Evolutionary conservation across 306 rosid species (phyloP).

Genomic region (Cicer judaicum): DNA sequence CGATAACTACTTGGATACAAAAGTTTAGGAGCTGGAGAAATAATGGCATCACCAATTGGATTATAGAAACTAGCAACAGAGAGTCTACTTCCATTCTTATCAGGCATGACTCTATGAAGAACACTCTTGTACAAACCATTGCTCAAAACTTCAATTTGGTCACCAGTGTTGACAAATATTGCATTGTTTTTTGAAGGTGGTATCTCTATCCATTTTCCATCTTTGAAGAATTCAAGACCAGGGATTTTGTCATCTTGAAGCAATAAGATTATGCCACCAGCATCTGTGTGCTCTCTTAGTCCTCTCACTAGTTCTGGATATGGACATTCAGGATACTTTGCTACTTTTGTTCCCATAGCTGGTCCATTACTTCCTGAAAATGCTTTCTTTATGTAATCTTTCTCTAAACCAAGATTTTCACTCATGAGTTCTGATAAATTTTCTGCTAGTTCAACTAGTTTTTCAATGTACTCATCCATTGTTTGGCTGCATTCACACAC

Average conservation of each 20-base stretch:
- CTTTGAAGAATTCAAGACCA: slow-evolving; percentile 69
- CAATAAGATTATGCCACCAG: slow-evolving; percentile 88
- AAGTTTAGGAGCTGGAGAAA: slow-evolving; percentile 70
- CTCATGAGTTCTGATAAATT: slow-evolving; percentile 72
- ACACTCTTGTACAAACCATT: slow-evolving; percentile 68
- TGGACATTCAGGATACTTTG: slow-evolving; percentile 74
- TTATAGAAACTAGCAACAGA: slow-evolving; percentile 88
- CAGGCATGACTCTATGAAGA: slow-evolving; percentile 76
- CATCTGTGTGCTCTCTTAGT: slow-evolving; percentile 90
- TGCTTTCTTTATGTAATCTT: slow-evolving; percentile 55
- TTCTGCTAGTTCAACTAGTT: slow-evolving; percentile 68
- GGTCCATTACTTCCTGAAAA: slow-evolving; percentile 69
- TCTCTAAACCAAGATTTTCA: slow-evolving; percentile 76
- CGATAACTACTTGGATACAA: slow-evolving; percentile 61
- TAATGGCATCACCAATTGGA: slow-evolving; percentile 66
- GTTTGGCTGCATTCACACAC: slow-evolving; percentile 60
- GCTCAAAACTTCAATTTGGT: slow-evolving; percentile 75
- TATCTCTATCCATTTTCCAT: slow-evolving; percentile 81
- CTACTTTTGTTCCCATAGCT: slow-evolving; percentile 86
- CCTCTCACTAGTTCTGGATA: slow-evolving; percentile 75
- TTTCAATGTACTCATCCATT: slow-evolving; percentile 70
- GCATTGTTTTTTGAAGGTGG: slow-evolving; percentile 87
- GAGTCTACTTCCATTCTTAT: slow-evolving; percentile 71
- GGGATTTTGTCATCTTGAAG: slow-evolving; percentile 91
- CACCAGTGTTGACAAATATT: slow-evolving; percentile 89